Percentiles rank a stretch among this genome's conserved stretches.
phyloP scores from a whole-genome alignment of 2,329 filamentous ascomycete genomes.

The Teratosphaeria nubilosa region DNA sequence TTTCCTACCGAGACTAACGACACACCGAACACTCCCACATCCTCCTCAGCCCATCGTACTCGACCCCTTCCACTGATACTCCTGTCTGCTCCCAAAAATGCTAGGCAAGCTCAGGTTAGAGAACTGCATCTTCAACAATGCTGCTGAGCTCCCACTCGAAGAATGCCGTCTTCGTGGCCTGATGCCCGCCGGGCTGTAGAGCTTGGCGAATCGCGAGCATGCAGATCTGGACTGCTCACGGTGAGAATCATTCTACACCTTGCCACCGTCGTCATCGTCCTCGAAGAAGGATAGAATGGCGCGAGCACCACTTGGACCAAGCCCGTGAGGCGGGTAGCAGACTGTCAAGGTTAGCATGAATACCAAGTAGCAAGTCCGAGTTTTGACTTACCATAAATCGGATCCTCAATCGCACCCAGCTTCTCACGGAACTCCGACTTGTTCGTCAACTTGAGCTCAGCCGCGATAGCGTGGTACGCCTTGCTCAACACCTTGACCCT shows the following conservation, averaged over 20 bases:
- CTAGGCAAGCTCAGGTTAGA: neutral
- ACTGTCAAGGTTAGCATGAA: slow-evolving; percentile 36
- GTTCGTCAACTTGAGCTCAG: slow-evolving; percentile 69
- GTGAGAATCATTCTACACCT: slow-evolving; percentile 18
- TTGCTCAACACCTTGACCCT: slow-evolving; percentile 71
- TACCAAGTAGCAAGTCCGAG: neutral
- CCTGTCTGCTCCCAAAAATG: neutral
- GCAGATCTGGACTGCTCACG: slow-evolving; percentile 31
- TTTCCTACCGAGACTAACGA: neutral
- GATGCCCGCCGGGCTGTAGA: neutral
- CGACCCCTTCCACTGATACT: neutral
- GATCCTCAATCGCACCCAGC: slow-evolving; percentile 73
- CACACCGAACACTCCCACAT: slow-evolving; percentile 4
- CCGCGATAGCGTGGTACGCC: slow-evolving; percentile 72
- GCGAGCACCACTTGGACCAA: slow-evolving; percentile 70
- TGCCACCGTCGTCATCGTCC: slow-evolving; percentile 41
- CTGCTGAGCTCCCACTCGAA: neutral
- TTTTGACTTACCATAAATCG: slow-evolving; percentile 49
- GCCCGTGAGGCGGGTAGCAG: slow-evolving; percentile 76
- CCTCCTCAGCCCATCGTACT: neutral
- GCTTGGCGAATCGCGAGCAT: slow-evolving; percentile 20
- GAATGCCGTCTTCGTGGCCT: neutral
- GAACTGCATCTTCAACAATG: neutral
- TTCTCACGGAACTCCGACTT: slow-evolving; percentile 89
- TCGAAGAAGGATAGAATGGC: slow-evolving; percentile 89